These are phyloP conservation scores for Posidonia australis DNA, from an alignment of 106 monocot genomes.

Conservation along the genomic window DNA sequence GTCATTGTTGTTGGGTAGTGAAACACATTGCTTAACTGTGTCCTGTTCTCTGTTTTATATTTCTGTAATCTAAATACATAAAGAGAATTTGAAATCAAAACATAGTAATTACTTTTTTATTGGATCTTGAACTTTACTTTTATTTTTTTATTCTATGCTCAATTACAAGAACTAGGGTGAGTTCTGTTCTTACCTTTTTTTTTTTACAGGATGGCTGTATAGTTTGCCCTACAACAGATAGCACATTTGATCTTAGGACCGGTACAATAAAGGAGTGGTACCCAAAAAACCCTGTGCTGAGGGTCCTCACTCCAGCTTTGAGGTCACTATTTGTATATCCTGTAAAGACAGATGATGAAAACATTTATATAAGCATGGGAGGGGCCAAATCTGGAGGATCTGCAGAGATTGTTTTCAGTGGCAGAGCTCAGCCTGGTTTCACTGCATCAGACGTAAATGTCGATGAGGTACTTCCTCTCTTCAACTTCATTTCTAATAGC, in stretches of 20 bases:
- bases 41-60: too few species aligned
- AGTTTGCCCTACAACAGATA: conserved; percentile 93
- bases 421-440: conserved; percentile 69
- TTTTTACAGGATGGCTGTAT: conserved; percentile 92
- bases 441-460: conserved; percentile 91
- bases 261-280: conserved; percentile 92
- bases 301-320: conserved; percentile 74
- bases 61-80: too few species aligned
- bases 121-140: too few species aligned
- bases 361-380: conserved; percentile 66
- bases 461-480: conserved; percentile 48
- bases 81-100: too few species aligned
- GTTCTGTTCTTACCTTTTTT: not conserved
- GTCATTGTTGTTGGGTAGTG: too few species aligned
- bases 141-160: too few species aligned
- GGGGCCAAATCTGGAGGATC: conserved; percentile 32
- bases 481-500: not conserved
- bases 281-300: conserved; percentile 79
- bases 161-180: not conserved
- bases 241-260: conserved; percentile 87
- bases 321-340: conserved; percentile 67
- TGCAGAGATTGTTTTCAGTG: conserved; percentile 96
- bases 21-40: too few species aligned
- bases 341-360: conserved; percentile 58
- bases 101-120: too few species aligned